phyloP scores from a whole-genome alignment of 1,284 basidiomycete species.

The Sanghuangporus weigelae region DNA sequence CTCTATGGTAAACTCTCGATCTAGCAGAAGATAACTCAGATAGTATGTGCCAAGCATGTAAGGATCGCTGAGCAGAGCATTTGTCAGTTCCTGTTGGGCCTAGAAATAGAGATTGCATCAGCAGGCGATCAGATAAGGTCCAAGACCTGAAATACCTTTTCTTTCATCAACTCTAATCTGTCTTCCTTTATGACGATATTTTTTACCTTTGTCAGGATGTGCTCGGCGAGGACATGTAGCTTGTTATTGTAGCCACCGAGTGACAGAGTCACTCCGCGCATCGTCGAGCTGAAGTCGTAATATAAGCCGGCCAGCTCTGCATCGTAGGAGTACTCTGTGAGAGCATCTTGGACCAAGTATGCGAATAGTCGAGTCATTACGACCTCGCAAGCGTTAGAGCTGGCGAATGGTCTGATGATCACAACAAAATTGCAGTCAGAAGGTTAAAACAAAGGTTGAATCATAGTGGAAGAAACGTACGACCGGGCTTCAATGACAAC shows the following conservation, averaged over 20 bases:
- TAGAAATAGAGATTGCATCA: slow-evolving; percentile 25
- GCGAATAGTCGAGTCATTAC: slow-evolving; percentile 75
- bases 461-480: slow-evolving; percentile 32
- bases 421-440: background rate
- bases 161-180: slow-evolving; percentile 80
- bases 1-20: slow-evolving; percentile 72
- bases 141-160: slow-evolving; percentile 53
- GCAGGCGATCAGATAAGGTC: slow-evolving; percentile 6
- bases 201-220: slow-evolving; percentile 73
- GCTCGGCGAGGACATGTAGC: slow-evolving; percentile 69
- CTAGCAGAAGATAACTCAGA: slow-evolving; percentile 63
- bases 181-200: slow-evolving; percentile 64
- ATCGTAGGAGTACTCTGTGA: slow-evolving; percentile 91
- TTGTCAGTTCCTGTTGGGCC: slow-evolving; percentile 74
- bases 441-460: background rate
- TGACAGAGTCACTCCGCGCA: slow-evolving; percentile 65
- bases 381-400: slow-evolving; percentile 47
- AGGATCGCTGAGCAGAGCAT: slow-evolving; percentile 84
- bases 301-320: slow-evolving; percentile 87
- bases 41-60: slow-evolving; percentile 81
- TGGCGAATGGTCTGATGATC: slow-evolving; percentile 19
- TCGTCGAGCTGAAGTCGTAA: slow-evolving; percentile 68
- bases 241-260: slow-evolving; percentile 95
- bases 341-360: slow-evolving; percentile 83
- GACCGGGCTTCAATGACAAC: slow-evolving; percentile 69